Percentiles rank a stretch among this genome's conserved stretches.
phyloP scores from a whole-genome alignment of 306 rosid species.

The Medicago arabica region DNA sequence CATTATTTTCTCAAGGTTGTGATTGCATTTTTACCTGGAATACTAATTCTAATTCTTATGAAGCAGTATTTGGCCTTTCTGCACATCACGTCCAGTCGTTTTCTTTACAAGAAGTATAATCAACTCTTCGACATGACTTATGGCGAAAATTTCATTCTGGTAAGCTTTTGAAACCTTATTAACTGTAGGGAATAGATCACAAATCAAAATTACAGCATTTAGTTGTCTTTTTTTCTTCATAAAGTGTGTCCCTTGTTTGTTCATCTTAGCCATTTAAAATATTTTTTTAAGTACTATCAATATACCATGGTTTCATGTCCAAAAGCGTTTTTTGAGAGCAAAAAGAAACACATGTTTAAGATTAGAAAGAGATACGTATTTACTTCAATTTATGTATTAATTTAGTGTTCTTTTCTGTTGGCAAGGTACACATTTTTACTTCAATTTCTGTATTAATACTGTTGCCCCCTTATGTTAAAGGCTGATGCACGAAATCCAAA shows the following conservation, averaged over 20 bases:
- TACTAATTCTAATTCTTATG: slow-evolving; percentile 84
- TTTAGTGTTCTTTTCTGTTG: slow-evolving; percentile 16
- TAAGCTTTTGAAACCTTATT: slow-evolving; percentile 43
- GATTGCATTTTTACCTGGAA: slow-evolving; percentile 80
- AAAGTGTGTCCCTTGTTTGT: background rate
- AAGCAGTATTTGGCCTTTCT: slow-evolving; percentile 84
- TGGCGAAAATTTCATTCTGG: slow-evolving; percentile 95
- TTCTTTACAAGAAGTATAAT: slow-evolving; percentile 83
- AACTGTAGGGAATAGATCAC: slow-evolving; percentile 12
- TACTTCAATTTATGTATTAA: background rate
- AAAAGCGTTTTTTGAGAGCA: background rate
- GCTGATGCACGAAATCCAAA: slow-evolving; percentile 28
- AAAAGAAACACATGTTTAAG: slow-evolving; percentile 8
- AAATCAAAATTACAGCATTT: slow-evolving; percentile 19
- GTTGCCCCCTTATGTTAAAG: slow-evolving; percentile 12
- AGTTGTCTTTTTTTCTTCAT: background rate
- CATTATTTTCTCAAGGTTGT: slow-evolving; percentile 90
- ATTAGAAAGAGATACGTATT: slow-evolving; percentile 22
- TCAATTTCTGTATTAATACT: slow-evolving; percentile 16
- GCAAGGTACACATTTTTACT: slow-evolving; percentile 17
- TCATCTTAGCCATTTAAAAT: slow-evolving; percentile 30
- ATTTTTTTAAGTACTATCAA: slow-evolving; percentile 14
- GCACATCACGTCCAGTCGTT: slow-evolving; percentile 72
- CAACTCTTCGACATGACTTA: slow-evolving; percentile 93
- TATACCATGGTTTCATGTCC: background rate